Conservation (phyloP, 1,284 basidiomycete genomes). For the Inonotus hispidus region DNA sequence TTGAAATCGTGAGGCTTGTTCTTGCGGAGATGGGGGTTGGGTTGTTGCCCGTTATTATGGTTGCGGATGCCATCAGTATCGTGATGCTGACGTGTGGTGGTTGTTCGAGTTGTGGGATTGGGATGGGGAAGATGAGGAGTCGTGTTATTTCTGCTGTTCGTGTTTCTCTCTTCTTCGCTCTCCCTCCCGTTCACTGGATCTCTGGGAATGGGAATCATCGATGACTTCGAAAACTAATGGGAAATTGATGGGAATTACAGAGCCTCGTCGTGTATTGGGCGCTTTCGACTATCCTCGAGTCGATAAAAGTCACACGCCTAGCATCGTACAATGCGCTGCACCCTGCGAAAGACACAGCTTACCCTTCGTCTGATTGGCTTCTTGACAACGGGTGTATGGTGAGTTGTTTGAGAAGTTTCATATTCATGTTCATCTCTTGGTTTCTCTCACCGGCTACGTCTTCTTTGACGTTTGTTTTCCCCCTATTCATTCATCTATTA, state of each 20-base stretch:
- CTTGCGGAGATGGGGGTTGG: conserved; percentile 15
- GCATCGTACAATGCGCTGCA: conserved; percentile 8
- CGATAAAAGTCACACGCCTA: conserved; percentile 14
- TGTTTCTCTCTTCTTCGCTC: background rate
- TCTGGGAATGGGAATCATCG: background rate
- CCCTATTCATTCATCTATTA: background rate
- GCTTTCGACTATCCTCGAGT: conserved; percentile 11
- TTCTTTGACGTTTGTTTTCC: background rate
- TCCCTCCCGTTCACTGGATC: background rate
- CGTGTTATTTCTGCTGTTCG: conserved; percentile 9
- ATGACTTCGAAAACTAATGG: too few relatives aligned
- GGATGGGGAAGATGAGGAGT: conserved; percentile 7
- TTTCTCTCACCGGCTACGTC: background rate
- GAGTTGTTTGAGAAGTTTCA: background rate
- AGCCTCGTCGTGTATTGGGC: conserved; percentile 15
- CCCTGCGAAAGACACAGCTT: conserved; percentile 17
- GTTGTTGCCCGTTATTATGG: conserved; percentile 9
- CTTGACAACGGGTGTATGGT: conserved; percentile 19
- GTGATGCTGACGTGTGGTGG: conserved; percentile 4
- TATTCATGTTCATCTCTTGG: background rate
- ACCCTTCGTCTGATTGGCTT: conserved; percentile 20
- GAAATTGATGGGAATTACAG: background rate
- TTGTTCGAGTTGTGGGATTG: conserved; percentile 1
- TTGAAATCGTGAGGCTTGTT: conserved; percentile 14
- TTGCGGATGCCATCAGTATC: conserved; percentile 6